Evolutionary conservation across 345 rosid genomes (phyloP).

Genomic region (Murraya koenigii): DNA sequence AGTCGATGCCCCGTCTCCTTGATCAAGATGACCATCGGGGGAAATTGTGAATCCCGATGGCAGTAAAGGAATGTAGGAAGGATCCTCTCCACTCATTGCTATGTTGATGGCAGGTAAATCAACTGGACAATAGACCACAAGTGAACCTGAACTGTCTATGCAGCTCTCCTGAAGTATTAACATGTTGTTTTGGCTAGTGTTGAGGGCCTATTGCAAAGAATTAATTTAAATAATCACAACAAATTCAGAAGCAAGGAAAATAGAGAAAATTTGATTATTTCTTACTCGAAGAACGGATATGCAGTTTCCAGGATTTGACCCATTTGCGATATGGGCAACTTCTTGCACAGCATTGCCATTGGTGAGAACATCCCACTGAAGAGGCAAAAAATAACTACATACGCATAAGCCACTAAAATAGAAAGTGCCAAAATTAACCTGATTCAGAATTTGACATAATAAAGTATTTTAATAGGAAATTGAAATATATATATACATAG

Average conservation of each 20-base stretch:
- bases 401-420: slow-evolving; percentile 11
- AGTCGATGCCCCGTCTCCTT: slow-evolving; percentile 60
- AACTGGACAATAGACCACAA: slow-evolving; percentile 82
- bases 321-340: slow-evolving; percentile 90
- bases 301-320: slow-evolving; percentile 89
- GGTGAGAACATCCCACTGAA: slow-evolving; percentile 96
- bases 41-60: slow-evolving; percentile 91
- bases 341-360: slow-evolving; percentile 84
- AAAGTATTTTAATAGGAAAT: background rate
- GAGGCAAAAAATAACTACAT: slow-evolving; percentile 5
- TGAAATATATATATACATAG: slow-evolving; percentile 10
- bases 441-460: background rate
- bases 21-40: slow-evolving; percentile 58
- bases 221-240: background rate
- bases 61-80: slow-evolving; percentile 77
- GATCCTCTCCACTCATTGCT: slow-evolving; percentile 95
- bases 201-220: slow-evolving; percentile 52
- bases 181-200: slow-evolving; percentile 82
- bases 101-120: slow-evolving; percentile 77
- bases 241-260: background rate
- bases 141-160: slow-evolving; percentile 78
- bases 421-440: background rate
- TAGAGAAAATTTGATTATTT: background rate
- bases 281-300: slow-evolving; percentile 90
- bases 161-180: slow-evolving; percentile 94